phyloP scores from a whole-genome alignment of 2,329 filamentous ascomycete species.

The Colletotrichum gloeosporioides region DNA sequence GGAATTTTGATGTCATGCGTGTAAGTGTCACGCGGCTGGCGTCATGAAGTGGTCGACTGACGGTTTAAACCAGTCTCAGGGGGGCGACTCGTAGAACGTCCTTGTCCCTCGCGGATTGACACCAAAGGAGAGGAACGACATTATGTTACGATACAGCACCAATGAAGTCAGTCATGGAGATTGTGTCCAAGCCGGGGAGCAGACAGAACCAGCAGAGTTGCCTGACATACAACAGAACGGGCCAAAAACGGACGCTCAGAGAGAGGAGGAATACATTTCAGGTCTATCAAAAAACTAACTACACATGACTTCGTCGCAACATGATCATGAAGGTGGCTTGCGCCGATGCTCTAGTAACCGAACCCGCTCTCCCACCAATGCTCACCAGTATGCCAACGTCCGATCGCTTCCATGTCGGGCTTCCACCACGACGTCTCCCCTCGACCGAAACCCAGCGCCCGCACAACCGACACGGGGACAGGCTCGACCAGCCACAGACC shows the following conservation, averaged over 20 bases:
- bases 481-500: slow-evolving; percentile 85
- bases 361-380: slow-evolving; percentile 65
- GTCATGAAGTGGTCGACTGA: neutral
- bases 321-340: neutral
- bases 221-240: neutral
- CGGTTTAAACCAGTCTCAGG: neutral
- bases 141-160: neutral
- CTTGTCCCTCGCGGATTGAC: neutral
- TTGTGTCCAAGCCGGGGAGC: neutral
- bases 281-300: neutral
- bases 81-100: neutral
- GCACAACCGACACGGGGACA: slow-evolving; percentile 75
- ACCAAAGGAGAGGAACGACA: neutral
- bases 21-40: neutral
- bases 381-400: slow-evolving; percentile 61
- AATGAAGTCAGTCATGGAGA: neutral
- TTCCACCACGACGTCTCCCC: slow-evolving; percentile 70
- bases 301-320: neutral
- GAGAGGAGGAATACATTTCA: neutral
- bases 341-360: slow-evolving; percentile 30
- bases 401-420: slow-evolving; percentile 61
- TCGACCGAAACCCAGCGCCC: slow-evolving; percentile 68
- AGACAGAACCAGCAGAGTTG: neutral
- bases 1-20: neutral
- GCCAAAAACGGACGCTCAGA: neutral